Base-by-base conservation (phyloP, 192 early-diverging fungal genomes). In the Backusella macrospora region DNA sequence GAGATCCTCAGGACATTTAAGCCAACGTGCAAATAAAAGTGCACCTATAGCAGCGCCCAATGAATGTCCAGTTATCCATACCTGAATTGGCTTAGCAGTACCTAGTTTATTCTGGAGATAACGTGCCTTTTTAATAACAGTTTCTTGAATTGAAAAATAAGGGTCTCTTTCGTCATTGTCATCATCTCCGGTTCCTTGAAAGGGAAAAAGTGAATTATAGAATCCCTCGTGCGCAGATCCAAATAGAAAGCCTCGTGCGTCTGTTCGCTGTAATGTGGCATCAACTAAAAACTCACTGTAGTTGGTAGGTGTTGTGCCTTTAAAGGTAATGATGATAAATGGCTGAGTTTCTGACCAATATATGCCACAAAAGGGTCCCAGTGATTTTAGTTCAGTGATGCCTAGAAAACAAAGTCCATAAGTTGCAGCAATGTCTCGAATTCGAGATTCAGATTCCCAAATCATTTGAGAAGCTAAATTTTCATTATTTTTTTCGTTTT, bases 61-160 rank as follows among this genome's bases (percentile, higher is more conserved):
- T 14, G 86, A 88, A 68, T 88, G 86, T 5, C 86, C 86, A 5
- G 86, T 84, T 8, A 88, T 63, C 83, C 85, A 88, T 5, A 88
- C 49, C 23, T 85, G 81, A 10, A 86, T 70, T 7, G 77, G 80
- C 1, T 73, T 65, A 10, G 34, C 59, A 14, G 62, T 75, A 26
- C 49, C 9, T 38, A 73, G 6, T 42, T 38, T 49, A 59, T 45
- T 39, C 37, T 78, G 76, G 47, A 86, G 72, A 23, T 68, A n/a
- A 21, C 13, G 18, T 4, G 74, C 77, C 42, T 76, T 73, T 16
- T 42, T 29, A 23, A 73, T 73, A 39, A 86, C 75, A 16, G 82
- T 82, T 5, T 73, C 59, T 44, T 83, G 76, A 43, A 86, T 85
- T 14, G 81, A 76, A 15, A 72, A 66, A 38, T 83, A 83, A 5